Evolutionary conservation across 768 basidiomycete species (phyloP).

Genomic region (Mrakia hoshinonis): DNA sequence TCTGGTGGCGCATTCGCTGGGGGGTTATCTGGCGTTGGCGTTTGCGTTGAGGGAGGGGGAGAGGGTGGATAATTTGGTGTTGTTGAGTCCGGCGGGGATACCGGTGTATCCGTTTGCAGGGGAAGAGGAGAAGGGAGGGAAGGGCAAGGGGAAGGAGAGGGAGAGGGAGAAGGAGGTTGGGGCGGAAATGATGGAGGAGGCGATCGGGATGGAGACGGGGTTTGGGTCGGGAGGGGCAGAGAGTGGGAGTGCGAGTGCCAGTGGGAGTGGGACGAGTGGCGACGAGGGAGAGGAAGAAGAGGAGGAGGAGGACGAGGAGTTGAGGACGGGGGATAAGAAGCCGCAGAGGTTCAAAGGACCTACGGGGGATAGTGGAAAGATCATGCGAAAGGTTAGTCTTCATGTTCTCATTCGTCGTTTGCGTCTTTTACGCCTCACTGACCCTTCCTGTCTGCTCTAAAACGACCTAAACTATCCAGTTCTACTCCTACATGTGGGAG

Average conservation of each 20-base stretch:
- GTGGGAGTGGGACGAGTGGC: background rate
- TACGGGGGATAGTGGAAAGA: conserved; percentile 10
- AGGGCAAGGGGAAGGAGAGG: background rate
- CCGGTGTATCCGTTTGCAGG: background rate
- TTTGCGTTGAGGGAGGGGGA: conserved; percentile 9
- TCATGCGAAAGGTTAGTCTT: background rate
- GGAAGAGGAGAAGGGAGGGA: no score
- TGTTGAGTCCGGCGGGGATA: conserved; percentile 21
- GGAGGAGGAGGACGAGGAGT: background rate
- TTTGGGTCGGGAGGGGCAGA: background rate
- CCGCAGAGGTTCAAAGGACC: conserved; percentile 27
- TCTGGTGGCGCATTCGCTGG: conserved; percentile 19
- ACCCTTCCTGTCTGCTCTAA: no score
- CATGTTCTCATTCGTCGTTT: no score
- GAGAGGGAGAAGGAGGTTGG: background rate
- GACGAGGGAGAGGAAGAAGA: conserved; percentile 2
- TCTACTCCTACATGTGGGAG: conserved; percentile 19
- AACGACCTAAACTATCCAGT: no score
- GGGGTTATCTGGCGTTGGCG: conserved; percentile 17
- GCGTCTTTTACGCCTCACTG: no score
- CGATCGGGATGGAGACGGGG: background rate
- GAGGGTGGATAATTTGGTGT: conserved; percentile 8
- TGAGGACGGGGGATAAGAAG: background rate
- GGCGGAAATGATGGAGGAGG: background rate
- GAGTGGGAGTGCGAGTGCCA: background rate